These are phyloP conservation scores for Gnomoniopsis sp. DNA, from an alignment of 2,329 filamentous ascomycete genomes.

Conservation along the genomic window DNA sequence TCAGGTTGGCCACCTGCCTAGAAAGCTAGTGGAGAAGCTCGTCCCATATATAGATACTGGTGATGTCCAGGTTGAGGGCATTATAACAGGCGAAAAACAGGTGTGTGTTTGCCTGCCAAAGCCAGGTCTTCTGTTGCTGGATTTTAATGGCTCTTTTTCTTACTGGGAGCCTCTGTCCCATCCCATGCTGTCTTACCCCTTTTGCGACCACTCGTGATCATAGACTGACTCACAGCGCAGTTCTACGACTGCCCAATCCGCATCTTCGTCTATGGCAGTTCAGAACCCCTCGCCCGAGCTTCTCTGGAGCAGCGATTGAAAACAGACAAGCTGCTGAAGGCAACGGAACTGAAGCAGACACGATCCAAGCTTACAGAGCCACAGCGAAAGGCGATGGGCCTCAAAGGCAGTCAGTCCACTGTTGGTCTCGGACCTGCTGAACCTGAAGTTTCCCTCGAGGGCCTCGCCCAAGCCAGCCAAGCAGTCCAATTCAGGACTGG, in stretches of 20 bases:
- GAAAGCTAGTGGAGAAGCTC: constrained; percentile 64
- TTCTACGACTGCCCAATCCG: constrained; percentile 69
- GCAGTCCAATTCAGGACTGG: constrained; percentile 64
- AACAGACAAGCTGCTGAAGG: constrained; percentile 59
- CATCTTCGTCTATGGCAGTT: constrained; percentile 67
- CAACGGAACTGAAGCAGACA: constrained; percentile 53
- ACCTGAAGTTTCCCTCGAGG: constrained; percentile 50
- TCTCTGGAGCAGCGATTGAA: constrained; percentile 61
- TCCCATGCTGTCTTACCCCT: background rate
- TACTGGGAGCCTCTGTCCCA: background rate
- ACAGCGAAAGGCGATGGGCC: constrained; percentile 37
- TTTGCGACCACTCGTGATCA: background rate
- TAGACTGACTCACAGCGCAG: background rate
- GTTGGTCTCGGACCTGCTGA: constrained; percentile 32
- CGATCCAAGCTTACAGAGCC: constrained; percentile 50
- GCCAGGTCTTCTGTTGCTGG: background rate
- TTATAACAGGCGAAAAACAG: constrained; percentile 64
- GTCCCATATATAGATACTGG: constrained; percentile 61
- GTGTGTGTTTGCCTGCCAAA: background rate
- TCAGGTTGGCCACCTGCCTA: constrained; percentile 78
- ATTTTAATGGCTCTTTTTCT: background rate
- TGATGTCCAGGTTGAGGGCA: constrained; percentile 54
- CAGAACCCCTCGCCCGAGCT: constrained; percentile 47
- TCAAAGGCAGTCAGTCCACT: constrained; percentile 36
- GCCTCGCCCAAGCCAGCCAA: constrained; percentile 64